Percentiles rank a stretch among this genome's conserved stretches.
phyloP scores from a whole-genome alignment of 1,284 basidiomycete genomes.

The Tilletia horrida region DNA sequence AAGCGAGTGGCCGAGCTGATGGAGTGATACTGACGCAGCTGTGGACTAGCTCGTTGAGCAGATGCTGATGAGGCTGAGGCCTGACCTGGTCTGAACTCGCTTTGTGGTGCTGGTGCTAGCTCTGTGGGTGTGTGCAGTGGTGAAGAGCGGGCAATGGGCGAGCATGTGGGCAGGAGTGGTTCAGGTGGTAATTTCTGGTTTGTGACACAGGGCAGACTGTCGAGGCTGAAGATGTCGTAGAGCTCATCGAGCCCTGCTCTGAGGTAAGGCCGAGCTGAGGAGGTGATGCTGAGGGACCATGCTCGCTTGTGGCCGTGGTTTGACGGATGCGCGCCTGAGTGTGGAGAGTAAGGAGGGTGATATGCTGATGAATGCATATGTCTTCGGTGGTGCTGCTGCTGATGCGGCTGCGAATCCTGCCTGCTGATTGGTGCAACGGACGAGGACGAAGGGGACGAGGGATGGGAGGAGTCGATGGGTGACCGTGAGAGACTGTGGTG shows the following conservation, averaged over 20 bases:
- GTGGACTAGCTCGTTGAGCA: neutral
- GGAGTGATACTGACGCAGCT: constrained; percentile 13
- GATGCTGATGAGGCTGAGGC: neutral
- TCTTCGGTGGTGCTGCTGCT: neutral
- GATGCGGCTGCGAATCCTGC: too few relatives aligned
- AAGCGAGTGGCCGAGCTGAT: neutral
- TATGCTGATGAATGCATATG: neutral
- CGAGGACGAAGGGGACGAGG: too few relatives aligned
- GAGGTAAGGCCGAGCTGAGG: constrained; percentile 8
- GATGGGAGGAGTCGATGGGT: too few relatives aligned
- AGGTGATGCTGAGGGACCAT: constrained; percentile 10
- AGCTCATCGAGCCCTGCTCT: constrained; percentile 12
- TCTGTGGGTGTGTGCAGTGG: too few relatives aligned
- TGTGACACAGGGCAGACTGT: neutral
- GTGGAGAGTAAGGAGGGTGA: neutral
- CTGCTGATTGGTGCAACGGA: too few relatives aligned
- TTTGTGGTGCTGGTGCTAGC: neutral
- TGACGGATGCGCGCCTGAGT: too few relatives aligned
- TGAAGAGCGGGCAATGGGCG: neutral
- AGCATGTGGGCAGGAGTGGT: constrained; percentile 4
- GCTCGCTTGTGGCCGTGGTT: neutral
- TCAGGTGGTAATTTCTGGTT: neutral
- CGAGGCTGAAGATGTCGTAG: constrained; percentile 17
- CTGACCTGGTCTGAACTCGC: too few relatives aligned
- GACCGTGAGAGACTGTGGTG: too few relatives aligned